Conservation (phyloP, 768 basidiomycete species). For the Podaxis mareebaensis region DNA sequence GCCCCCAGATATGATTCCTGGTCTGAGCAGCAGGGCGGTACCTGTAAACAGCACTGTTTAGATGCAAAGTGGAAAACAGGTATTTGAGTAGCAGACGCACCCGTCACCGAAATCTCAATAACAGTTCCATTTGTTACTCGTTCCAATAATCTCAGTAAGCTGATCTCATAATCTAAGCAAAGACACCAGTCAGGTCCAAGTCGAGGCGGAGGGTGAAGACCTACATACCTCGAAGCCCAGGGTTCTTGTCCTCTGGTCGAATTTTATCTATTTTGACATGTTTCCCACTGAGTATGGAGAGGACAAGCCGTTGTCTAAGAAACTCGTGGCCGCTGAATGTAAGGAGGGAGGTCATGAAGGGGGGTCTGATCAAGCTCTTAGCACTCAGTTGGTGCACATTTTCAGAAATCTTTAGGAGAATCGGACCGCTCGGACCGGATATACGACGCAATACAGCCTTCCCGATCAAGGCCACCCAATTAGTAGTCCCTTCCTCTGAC, state of each 20-base stretch:
- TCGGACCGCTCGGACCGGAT: background rate
- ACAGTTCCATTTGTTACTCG: conserved; percentile 92
- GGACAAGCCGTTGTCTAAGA: conserved; percentile 80
- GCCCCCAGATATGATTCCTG: conserved; percentile 89
- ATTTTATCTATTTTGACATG: conserved; percentile 85
- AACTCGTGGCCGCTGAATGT: conserved; percentile 80
- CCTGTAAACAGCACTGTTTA: conserved; percentile 43
- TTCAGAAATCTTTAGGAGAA: background rate
- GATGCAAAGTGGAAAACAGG: background rate
- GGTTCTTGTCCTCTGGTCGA: conserved; percentile 89
- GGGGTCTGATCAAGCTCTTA: conserved; percentile 4
- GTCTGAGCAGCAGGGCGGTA: conserved; percentile 89
- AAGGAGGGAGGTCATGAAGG: conserved; percentile 48
- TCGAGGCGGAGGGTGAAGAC: conserved; percentile 7
- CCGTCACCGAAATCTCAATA: conserved; percentile 96
- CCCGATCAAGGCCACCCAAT: background rate
- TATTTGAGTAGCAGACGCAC: conserved; percentile 45
- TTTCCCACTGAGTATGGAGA: conserved; percentile 90
- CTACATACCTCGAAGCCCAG: conserved; percentile 80
- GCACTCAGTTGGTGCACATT: background rate
- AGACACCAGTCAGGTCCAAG: background rate
- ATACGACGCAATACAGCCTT: background rate
- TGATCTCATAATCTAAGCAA: conserved; percentile 84
- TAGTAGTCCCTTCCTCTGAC: conserved; percentile 15
- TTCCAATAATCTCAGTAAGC: conserved; percentile 82